Conservation (phyloP, 352 stramenopile genomes). For the Phytophthora pluvialis region DNA sequence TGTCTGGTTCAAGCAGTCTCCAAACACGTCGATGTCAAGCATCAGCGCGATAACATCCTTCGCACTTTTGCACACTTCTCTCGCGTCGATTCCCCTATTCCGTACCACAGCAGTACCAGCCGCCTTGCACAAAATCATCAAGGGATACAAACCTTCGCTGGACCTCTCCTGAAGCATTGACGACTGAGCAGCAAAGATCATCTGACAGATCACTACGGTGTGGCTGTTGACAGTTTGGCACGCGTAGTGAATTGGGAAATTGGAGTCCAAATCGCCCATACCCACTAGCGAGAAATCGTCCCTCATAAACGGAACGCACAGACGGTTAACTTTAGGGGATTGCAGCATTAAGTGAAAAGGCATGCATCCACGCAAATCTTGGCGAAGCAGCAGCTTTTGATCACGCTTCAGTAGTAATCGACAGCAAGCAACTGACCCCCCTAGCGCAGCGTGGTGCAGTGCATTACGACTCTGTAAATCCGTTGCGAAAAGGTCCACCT, state of each 20-base stretch:
- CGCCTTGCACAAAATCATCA: constrained; percentile 62
- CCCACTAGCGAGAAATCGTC: constrained; percentile 43
- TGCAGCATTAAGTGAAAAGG: constrained; percentile 66
- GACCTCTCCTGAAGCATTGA: constrained; percentile 46
- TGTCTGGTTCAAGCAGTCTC: constrained; percentile 48
- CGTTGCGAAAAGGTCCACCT: constrained; percentile 56
- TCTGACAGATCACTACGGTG: constrained; percentile 52
- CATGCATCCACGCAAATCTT: constrained; percentile 59
- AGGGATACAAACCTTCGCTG: constrained; percentile 43
- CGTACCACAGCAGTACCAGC: constrained; percentile 4
- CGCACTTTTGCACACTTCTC: constrained; percentile 25
- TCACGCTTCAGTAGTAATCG: constrained; percentile 49
- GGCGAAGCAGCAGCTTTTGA: constrained; percentile 50
- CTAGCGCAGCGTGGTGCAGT: constrained; percentile 60
- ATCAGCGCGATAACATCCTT: constrained; percentile 54
- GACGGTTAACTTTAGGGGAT: constrained; percentile 48
- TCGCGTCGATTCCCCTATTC: constrained; percentile 3
- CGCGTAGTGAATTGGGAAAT: constrained; percentile 69
- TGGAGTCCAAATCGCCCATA: constrained; percentile 50
- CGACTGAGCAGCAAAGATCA: constrained; percentile 53
- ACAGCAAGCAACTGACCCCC: constrained; percentile 44
- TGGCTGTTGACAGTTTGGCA: constrained; percentile 55
- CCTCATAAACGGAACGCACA: constrained; percentile 52
- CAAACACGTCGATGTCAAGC: constrained; percentile 68
- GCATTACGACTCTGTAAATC: constrained; percentile 57